Percentiles rank a stretch among this genome's conserved stretches.
These are phyloP conservation scores for Trichothecium roseum DNA, from an alignment of 2,329 filamentous ascomycete genomes.

Conservation along the genomic window DNA sequence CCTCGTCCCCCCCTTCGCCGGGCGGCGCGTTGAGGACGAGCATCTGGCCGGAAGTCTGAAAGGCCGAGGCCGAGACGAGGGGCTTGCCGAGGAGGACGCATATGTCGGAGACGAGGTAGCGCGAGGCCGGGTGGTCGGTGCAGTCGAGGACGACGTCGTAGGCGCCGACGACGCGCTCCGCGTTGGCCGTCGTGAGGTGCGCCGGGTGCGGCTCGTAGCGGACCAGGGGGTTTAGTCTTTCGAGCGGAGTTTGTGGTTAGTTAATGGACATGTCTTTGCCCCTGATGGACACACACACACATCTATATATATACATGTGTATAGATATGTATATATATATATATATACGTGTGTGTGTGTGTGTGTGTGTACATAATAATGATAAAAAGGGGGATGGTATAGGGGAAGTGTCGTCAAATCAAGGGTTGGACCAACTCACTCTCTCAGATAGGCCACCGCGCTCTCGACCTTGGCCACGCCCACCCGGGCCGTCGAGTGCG, in stretches of 20 bases:
- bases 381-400: background rate
- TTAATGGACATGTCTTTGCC: too few relatives aligned
- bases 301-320: too few relatives aligned
- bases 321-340: too few relatives aligned
- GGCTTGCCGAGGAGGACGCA: constrained; percentile 72
- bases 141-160: constrained; percentile 91
- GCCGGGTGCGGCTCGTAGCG: constrained; percentile 51
- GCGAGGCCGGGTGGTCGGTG: constrained; percentile 83
- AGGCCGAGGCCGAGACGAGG: constrained; percentile 79
- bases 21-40: constrained; percentile 80
- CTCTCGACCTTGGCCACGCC: constrained; percentile 76
- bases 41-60: constrained; percentile 82
- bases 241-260: too few relatives aligned
- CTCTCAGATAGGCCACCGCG: constrained; percentile 47
- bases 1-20: too few relatives aligned
- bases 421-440: too few relatives aligned
- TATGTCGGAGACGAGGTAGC: constrained; percentile 86
- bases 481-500: constrained; percentile 62
- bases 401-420: too few relatives aligned
- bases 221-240: constrained; percentile 64
- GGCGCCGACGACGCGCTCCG: constrained; percentile 49
- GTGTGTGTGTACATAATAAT: too few relatives aligned
- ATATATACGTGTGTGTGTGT: too few relatives aligned
- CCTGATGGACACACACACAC: too few relatives aligned
- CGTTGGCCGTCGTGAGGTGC: constrained; percentile 60